phyloP scores from a whole-genome alignment of 257 asterid species.

The Solanum ossicruentum region DNA sequence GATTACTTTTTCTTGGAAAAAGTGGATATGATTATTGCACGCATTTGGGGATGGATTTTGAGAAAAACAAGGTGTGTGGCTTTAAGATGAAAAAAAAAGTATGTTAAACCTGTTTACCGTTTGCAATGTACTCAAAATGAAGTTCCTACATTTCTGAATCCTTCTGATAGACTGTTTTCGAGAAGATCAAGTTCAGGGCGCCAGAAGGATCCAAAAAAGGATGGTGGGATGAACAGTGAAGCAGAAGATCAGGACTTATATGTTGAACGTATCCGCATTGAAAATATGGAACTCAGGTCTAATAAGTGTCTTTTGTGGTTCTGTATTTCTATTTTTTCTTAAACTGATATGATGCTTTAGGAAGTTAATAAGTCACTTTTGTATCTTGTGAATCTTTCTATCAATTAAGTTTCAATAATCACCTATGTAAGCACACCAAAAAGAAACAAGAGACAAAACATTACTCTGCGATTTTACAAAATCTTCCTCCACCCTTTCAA shows the following conservation, averaged over 20 bases:
- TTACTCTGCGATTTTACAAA: neutral
- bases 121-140: neutral
- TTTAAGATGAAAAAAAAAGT: conserved; percentile 16
- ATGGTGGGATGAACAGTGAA: conserved; percentile 38
- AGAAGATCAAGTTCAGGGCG: conserved; percentile 37
- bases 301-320: neutral
- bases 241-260: conserved; percentile 32
- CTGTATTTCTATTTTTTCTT: neutral
- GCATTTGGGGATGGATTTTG: conserved; percentile 73
- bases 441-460: neutral
- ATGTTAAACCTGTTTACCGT: neutral
- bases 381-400: neutral
- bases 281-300: conserved; percentile 84
- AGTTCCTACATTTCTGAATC: neutral
- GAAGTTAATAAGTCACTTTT: neutral
- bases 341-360: neutral
- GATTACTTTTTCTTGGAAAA: conserved; percentile 93
- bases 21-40: conserved; percentile 69
- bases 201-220: conserved; percentile 34
- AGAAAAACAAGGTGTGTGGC: conserved; percentile 55
- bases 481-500: neutral
- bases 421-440: neutral
- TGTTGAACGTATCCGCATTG: conserved; percentile 88
- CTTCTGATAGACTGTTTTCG: conserved; percentile 29
- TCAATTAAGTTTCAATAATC: neutral